A percentile compares a stretch with the other conserved stretches of the same genome.
Conservation (phyloP, 352 stramenopile species). For the Sclerospora graminicola region DNA sequence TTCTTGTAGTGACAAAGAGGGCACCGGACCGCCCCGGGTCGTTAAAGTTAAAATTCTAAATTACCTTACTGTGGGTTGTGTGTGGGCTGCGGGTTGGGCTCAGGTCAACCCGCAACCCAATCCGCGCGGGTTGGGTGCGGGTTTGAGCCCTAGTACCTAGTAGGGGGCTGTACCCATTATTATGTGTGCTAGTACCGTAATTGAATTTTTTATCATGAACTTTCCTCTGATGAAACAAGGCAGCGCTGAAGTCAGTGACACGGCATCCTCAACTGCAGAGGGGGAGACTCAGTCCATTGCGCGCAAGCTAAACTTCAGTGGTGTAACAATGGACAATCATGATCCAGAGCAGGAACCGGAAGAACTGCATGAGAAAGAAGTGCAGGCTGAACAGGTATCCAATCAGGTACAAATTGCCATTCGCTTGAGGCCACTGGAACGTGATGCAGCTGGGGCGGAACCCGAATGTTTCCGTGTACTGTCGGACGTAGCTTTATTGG, state of each 20-base stretch:
- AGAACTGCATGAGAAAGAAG: slow-evolving; percentile 1
- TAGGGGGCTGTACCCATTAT: too few species aligned
- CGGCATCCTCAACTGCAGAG: slow-evolving; percentile 6
- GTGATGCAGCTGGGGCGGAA: slow-evolving; percentile 3
- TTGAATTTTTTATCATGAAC: too few species aligned
- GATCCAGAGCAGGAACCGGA: slow-evolving; percentile 7
- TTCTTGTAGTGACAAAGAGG: too few species aligned
- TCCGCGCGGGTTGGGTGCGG: too few species aligned
- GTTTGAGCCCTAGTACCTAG: too few species aligned
- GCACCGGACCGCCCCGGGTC: too few species aligned
- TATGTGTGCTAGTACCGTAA: too few species aligned
- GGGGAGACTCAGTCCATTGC: slow-evolving; percentile 11
- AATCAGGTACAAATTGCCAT: slow-evolving; percentile 52
- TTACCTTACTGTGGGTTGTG: too few species aligned
- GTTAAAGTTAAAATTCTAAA: too few species aligned
- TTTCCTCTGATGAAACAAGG: slow-evolving; percentile 7
- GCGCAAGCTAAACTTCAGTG: slow-evolving; percentile 63
- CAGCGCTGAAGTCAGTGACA: slow-evolving; percentile 1
- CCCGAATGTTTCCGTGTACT: slow-evolving; percentile 55
- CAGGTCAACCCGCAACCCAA: too few species aligned
- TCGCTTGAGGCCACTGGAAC: slow-evolving; percentile 41
- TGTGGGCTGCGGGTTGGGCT: too few species aligned
- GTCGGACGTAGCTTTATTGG: slow-evolving; percentile 50
- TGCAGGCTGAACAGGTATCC: slow-evolving; percentile 4
- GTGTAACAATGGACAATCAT: slow-evolving; percentile 22